These are phyloP conservation scores for Moniliella sp. DNA, from an alignment of 1,284 basidiomycete genomes.

Conservation along the genomic window DNA sequence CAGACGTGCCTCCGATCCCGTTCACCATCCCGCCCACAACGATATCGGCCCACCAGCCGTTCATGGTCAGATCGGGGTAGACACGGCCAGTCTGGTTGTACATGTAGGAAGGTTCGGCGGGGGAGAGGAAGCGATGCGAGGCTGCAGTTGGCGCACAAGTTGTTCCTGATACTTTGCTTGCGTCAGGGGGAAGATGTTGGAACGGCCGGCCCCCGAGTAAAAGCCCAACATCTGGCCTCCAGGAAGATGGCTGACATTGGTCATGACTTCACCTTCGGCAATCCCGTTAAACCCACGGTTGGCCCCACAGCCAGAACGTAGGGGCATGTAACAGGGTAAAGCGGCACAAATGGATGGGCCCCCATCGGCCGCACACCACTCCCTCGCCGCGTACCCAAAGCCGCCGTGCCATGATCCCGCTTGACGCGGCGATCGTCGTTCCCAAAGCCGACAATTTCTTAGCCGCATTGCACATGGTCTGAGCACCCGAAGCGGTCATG, in stretches of 20 bases:
- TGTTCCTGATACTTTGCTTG: slow-evolving; percentile 42
- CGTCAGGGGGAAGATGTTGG: slow-evolving; percentile 42
- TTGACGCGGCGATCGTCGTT: slow-evolving; percentile 25
- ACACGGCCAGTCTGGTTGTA: slow-evolving; percentile 44
- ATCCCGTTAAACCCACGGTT: slow-evolving; percentile 2
- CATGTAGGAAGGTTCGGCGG: slow-evolving; percentile 40
- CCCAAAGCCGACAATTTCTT: slow-evolving; percentile 2
- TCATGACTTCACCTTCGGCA: slow-evolving; percentile 20
- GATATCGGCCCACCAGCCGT: slow-evolving; percentile 37
- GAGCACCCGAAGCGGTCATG: slow-evolving; percentile 3
- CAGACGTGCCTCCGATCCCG: slow-evolving; percentile 1
- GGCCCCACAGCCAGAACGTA: slow-evolving; percentile 5
- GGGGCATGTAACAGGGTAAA: slow-evolving; percentile 5
- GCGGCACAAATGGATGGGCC: slow-evolving; percentile 2
- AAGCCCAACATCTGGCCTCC: slow-evolving; percentile 41
- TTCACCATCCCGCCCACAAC: slow-evolving; percentile 12
- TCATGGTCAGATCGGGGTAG: slow-evolving; percentile 51
- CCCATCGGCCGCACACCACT: no score
- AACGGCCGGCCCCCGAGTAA: slow-evolving; percentile 50
- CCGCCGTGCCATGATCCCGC: slow-evolving; percentile 22
- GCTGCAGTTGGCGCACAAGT: slow-evolving; percentile 45
- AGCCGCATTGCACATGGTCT: slow-evolving; percentile 4
- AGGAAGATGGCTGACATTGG: slow-evolving; percentile 4
- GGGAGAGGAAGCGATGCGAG: slow-evolving; percentile 38
- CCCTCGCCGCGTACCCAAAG: no score